Evolutionary conservation across 495 filamentous ascomycete genomes (phyloP).

Genomic region (Penicillium fimorum): DNA sequence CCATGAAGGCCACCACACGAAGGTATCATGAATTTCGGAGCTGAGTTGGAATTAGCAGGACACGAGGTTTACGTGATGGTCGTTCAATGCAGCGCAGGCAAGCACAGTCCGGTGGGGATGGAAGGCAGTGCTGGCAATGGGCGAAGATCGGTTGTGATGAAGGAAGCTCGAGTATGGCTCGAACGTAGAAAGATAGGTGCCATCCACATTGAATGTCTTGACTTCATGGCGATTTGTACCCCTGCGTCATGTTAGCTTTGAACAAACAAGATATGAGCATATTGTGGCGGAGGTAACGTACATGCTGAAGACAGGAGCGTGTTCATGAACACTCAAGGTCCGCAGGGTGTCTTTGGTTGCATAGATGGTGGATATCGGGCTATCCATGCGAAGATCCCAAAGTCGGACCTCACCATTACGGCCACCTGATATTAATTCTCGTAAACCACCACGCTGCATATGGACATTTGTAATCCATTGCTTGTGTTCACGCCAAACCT

Average conservation of each 20-base stretch:
- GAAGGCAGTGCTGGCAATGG: constrained; percentile 88
- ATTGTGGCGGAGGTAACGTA: constrained; percentile 50
- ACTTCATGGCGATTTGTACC: constrained; percentile 85
- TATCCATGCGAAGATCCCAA: constrained; percentile 90
- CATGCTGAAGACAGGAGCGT: constrained; percentile 94
- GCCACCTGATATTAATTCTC: constrained; percentile 84
- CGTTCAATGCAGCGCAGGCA: constrained; percentile 65
- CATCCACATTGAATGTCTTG: constrained; percentile 87
- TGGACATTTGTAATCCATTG: constrained; percentile 95
- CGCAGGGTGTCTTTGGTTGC: constrained; percentile 77
- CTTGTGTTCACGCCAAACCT: constrained; percentile 92
- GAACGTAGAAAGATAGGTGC: constrained; percentile 68
- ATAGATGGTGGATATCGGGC: constrained; percentile 67
- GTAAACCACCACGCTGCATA: constrained; percentile 91
- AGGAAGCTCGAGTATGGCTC: constrained; percentile 90
- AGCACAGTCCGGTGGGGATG: constrained; percentile 94
- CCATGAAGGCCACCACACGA: background rate
- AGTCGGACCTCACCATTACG: constrained; percentile 89
- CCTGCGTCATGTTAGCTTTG: constrained; percentile 43
- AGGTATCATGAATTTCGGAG: constrained; percentile 7
- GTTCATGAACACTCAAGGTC: constrained; percentile 91
- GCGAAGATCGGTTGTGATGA: constrained; percentile 68
- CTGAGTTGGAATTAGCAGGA: constrained; percentile 34
- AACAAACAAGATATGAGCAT: background rate
- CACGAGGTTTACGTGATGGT: constrained; percentile 49